Base-by-base conservation (phyloP, 2,329 filamentous ascomycete species). In the Fusarium sp. region DNA sequence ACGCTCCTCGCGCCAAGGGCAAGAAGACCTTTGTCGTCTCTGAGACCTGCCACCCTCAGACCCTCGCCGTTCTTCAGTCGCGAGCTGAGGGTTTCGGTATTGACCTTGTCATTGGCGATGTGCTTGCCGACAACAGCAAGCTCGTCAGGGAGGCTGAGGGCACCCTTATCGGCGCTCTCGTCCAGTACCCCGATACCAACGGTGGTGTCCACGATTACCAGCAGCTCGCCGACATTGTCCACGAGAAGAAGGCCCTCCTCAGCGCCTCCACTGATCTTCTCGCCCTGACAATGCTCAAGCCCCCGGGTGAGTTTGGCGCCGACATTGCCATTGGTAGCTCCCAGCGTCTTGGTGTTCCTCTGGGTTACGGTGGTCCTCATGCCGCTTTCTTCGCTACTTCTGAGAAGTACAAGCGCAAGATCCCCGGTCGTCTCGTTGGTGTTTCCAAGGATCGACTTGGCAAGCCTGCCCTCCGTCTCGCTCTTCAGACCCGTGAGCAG, bases 291-390 rank as follows among this genome's bases (percentile, higher is more conserved):
- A 85, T 97, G 24, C 88, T 98, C 57, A 96, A 94, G 67, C 93
- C 96, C 1, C 96, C 96, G 0, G 95, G 95, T 62, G 96, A 98
- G 80, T 98, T 96, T 83, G 96, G 96, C 52, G 96, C 95, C 20
- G 96, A 98, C 80, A 94, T 98, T 76, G 95, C 95, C 10, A 96
- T 98, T 80, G 96, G 96, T 76, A 98, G 92, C 80, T 91, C 96
- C 18, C 96, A 98, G 85, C 89, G 96, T 71, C 93, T 98, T 71
- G 96, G 96, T 83, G 94, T 98, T 11, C 95, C 96, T 6, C 91
- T 98, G 80, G 96, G 96, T 57, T 97, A 93, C 77, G 96, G 96
- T 79, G 96, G 96, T 29, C 96, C 96, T 20, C 96, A 98, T 79
- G 96, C 96, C 35, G 96, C 95, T 27, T 98, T 98, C 89, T 98